phyloP scores from a whole-genome alignment of 495 filamentous ascomycete species.

The Daldinia loculata region DNA sequence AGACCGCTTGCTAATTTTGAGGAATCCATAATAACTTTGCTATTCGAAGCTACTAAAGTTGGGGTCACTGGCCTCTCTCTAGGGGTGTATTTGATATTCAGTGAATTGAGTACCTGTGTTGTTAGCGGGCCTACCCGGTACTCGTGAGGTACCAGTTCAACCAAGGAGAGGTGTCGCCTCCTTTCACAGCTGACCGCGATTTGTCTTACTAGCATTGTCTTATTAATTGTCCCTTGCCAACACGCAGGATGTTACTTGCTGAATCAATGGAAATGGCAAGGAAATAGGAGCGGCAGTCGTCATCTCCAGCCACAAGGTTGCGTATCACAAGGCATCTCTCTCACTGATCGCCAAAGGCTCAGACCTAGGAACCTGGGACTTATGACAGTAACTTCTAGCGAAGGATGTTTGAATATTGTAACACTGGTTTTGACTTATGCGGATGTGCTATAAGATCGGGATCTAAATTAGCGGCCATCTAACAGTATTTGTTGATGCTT shows the following conservation, averaged over 20 bases:
- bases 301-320: conserved; percentile 16
- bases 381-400: background rate
- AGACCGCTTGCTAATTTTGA: background rate
- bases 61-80: too few species aligned
- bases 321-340: background rate
- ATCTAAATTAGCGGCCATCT: background rate
- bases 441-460: background rate
- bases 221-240: background rate
- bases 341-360: conserved; percentile 11
- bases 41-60: too few species aligned
- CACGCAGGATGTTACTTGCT: background rate
- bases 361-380: background rate
- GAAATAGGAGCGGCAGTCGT: background rate
- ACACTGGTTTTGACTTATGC: background rate
- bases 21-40: background rate
- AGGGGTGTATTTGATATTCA: too few species aligned
- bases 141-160: background rate
- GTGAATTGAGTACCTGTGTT: too few species aligned
- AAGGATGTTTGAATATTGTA: background rate
- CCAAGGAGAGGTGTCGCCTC: background rate
- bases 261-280: background rate
- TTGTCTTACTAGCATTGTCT: background rate
- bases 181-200: background rate
- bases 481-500: background rate
- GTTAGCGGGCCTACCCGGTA: background rate